A percentile compares a stretch with the other conserved stretches of the same genome.
Evolutionary conservation across 179 eudicot species (phyloP).

Genomic region (Spinacia oleracea): DNA sequence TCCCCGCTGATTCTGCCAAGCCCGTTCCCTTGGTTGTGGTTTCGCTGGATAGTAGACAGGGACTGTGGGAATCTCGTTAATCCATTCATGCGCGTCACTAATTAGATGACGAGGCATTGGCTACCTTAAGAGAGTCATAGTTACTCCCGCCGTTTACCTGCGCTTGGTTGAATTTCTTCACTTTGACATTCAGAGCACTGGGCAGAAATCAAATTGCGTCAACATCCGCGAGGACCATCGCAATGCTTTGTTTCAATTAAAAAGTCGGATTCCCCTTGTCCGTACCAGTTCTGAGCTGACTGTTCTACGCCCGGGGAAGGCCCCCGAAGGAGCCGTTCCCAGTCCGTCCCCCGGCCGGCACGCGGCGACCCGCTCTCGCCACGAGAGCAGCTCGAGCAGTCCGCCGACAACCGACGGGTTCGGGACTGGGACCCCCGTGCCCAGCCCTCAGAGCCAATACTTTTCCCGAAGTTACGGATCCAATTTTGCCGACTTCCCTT

Average conservation of each 20-base stretch:
- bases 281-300: slow-evolving; percentile 67
- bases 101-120: slow-evolving; percentile 43
- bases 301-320: too few relatives aligned
- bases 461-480: neutral
- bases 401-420: neutral
- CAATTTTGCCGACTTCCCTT: neutral
- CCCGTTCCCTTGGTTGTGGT: too few relatives aligned
- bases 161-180: slow-evolving; percentile 49
- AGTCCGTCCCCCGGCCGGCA: slow-evolving; percentile 13
- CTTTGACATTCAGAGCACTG: slow-evolving; percentile 89
- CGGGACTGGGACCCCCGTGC: neutral
- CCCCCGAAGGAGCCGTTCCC: too few relatives aligned
- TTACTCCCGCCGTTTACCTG: slow-evolving; percentile 38
- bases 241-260: slow-evolving; percentile 77
- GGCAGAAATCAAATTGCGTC: slow-evolving; percentile 80
- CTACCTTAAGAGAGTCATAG: slow-evolving; percentile 50
- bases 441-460: neutral
- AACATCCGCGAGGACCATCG: slow-evolving; percentile 70
- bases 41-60: too few relatives aligned
- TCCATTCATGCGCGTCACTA: slow-evolving; percentile 33
- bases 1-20: too few relatives aligned
- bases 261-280: slow-evolving; percentile 78
- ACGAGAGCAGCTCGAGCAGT: slow-evolving; percentile 9
- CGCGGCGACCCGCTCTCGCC: slow-evolving; percentile 17
- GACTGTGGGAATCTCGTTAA: too few relatives aligned